Conservation (phyloP, 2,329 filamentous ascomycete species). For the Emmonsia crescens region DNA sequence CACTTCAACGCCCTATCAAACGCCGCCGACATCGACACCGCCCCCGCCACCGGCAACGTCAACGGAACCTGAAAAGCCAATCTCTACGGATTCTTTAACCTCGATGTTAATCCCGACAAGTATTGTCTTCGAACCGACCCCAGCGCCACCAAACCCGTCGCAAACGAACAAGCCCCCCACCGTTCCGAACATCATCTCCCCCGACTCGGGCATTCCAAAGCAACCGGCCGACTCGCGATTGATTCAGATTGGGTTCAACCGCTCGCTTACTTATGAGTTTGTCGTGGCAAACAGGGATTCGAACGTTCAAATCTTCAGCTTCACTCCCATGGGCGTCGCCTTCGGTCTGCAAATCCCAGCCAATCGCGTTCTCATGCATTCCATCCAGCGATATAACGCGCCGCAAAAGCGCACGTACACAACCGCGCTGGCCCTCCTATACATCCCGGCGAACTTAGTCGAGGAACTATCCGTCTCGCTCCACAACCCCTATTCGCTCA, state of each 20-base stretch:
- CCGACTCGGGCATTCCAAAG: conserved; percentile 47
- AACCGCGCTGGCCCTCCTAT: conserved; percentile 67
- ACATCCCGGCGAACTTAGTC: conserved; percentile 62
- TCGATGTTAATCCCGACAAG: conserved; percentile 11
- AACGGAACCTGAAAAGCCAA: neutral
- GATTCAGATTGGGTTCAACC: conserved; percentile 77
- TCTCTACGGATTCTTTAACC: conserved; percentile 10
- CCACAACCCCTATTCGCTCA: conserved; percentile 55
- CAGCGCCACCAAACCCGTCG: conserved; percentile 20
- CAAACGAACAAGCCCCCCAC: conserved; percentile 24
- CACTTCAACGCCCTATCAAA: neutral
- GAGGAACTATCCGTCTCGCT: conserved; percentile 58
- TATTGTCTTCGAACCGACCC: conserved; percentile 16
- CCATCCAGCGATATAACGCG: conserved; percentile 68
- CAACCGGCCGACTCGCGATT: conserved; percentile 55
- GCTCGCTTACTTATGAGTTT: conserved; percentile 72
- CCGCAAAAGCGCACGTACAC: conserved; percentile 39
- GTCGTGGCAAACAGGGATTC: conserved; percentile 61
- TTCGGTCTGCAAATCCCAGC: conserved; percentile 44
- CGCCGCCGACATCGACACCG: neutral
- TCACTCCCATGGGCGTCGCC: conserved; percentile 59
- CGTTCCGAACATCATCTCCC: conserved; percentile 66
- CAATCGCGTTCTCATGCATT: conserved; percentile 53
- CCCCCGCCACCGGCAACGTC: neutral
- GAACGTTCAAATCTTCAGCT: conserved; percentile 74